Conservation (phyloP, 202 grass and related monocot genomes). For the Zoysia matrella region DNA sequence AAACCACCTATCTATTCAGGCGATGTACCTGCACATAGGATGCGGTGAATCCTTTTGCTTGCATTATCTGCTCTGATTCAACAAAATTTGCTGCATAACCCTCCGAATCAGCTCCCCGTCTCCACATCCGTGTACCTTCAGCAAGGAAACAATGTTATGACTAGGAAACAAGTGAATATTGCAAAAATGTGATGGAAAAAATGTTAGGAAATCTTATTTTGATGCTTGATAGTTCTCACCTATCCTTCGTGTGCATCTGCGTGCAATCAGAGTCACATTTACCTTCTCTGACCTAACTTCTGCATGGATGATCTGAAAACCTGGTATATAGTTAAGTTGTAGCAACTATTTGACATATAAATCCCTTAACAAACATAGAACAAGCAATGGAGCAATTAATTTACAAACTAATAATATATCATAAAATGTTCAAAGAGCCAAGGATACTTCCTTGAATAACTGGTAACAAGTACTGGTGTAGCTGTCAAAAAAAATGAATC, state of each 20-base stretch:
- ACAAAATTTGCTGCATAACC: conserved; percentile 95
- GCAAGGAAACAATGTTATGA: background rate
- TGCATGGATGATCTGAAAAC: conserved; percentile 77
- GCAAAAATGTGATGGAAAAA: background rate
- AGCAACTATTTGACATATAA: conserved; percentile 29
- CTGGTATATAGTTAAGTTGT: conserved; percentile 70
- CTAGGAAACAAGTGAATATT: background rate
- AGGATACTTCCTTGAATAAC: conserved; percentile 97
- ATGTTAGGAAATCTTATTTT: conserved; percentile 6
- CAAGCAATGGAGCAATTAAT: conserved; percentile 11
- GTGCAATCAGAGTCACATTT: conserved; percentile 77
- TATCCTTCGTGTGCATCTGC: conserved; percentile 81
- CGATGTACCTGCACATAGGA: conserved; percentile 83
- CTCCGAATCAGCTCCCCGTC: conserved; percentile 82
- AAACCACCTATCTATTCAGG: background rate
- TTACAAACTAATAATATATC: conserved; percentile 3
- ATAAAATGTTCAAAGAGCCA: conserved; percentile 24
- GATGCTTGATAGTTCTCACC: conserved; percentile 46
- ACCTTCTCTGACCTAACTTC: conserved; percentile 64
- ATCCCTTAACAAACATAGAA: background rate
- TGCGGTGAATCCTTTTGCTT: conserved; percentile 77
- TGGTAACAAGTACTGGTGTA: conserved; percentile 79
- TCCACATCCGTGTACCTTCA: conserved; percentile 93
- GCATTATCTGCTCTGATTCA: conserved; percentile 87
- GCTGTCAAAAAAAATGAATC: conserved; percentile 50